Base-by-base conservation (phyloP, 108 stramenopile genomes). In the Fistulifera pelliculosa region DNA sequence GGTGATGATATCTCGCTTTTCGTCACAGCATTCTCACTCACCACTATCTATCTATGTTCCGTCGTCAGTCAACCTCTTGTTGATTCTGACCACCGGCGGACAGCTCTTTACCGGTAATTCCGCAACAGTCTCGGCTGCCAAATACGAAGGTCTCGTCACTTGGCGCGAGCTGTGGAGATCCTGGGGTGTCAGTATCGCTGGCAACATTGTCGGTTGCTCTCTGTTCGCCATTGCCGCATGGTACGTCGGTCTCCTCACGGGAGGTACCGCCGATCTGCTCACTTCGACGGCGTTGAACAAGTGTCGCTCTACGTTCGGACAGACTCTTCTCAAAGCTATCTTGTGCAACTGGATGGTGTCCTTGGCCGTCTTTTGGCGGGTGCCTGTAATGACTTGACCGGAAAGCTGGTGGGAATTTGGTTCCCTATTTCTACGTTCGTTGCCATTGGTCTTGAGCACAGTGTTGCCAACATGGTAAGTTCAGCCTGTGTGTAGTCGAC, bases 391-490 rank as follows among this genome's bases (percentile, higher is more conserved):
- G 66, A 73, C 24, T 62, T 73, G 0, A 40, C 68, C 8, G 68
- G 67, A 1, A 80, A 79, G 41, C 38, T 75, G 22, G 39, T 69
- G 18, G 31, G 31, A 35, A 26, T 63, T 35, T 75, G 54, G 61
- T 54, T 70, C 45, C 74, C 69, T 41, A 65, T 75, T 44, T 62
- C 62, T 8, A 63, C 65, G 24, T 75, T 71, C 26, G 66, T 75
- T n/a, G 60, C 61, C 22, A 44, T 70, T 41, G 74, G 69, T 17
- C 52, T 70, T 22, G 74, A 75, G 39, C 83, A 84, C 72, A 53
- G 53, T 35, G 61, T 84, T 22, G 83, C 83, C 26, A 84, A 84
- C 69, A 78, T 84, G 73, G 31, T 35, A 35, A 35, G 31, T 35
- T 6, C 31, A n/a, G n/a, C n/a, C n/a, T n/a, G n/a, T n/a, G n/a